Percentiles rank a stretch among this genome's conserved stretches.
These are phyloP conservation scores for Delonix regia DNA, from an alignment of 306 rosid genomes.

Conservation along the genomic window DNA sequence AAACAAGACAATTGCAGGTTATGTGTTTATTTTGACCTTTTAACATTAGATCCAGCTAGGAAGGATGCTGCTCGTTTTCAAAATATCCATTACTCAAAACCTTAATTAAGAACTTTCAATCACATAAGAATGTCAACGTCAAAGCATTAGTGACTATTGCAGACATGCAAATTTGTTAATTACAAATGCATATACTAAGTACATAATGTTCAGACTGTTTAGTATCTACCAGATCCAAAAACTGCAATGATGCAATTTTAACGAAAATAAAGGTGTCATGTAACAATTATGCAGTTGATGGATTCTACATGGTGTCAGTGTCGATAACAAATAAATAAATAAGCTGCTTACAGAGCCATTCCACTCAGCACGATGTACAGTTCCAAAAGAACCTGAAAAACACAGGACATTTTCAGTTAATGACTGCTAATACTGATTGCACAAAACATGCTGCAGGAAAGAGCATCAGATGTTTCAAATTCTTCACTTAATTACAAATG, in stretches of 20 bases:
- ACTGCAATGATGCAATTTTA: background rate
- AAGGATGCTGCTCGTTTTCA: background rate
- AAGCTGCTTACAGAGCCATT: constrained; percentile 67
- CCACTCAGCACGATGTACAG: constrained; percentile 90
- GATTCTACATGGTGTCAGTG: background rate
- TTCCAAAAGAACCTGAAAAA: constrained; percentile 80
- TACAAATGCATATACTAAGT: background rate
- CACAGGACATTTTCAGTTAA: constrained; percentile 25
- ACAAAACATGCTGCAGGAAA: constrained; percentile 20
- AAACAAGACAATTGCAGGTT: background rate
- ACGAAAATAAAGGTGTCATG: background rate
- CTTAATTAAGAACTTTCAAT: background rate
- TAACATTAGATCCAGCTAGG: constrained; percentile 18
- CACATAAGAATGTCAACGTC: background rate
- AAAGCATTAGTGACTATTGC: background rate
- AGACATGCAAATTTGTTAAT: background rate
- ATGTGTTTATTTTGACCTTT: constrained; percentile 9
- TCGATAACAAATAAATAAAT: background rate
- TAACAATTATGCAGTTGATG: background rate
- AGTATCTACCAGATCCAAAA: background rate
- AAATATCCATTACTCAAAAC: background rate
- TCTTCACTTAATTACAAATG: constrained; percentile 25
- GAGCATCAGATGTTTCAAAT: background rate
- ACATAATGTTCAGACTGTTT: background rate
- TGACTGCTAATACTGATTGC: background rate